Evolutionary conservation across 2,329 filamentous ascomycete species (phyloP), one percentile per base, ranked within the genome.

Genomic region (Didymellaceae sp.): DNA sequence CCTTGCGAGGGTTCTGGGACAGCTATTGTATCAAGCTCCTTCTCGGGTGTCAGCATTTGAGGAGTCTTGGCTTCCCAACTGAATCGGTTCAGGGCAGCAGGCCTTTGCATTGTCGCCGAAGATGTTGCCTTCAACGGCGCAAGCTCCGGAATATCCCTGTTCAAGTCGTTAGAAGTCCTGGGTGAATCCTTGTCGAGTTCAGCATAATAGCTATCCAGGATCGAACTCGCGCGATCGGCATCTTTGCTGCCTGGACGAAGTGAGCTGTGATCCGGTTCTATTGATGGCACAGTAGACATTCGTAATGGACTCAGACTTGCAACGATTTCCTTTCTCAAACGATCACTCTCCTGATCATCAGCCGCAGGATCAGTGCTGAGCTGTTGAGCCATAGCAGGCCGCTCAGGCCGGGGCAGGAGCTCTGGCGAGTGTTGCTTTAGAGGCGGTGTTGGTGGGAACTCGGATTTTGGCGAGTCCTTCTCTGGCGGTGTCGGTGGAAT

Each of bases 281-380:
- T 33, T 13, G 42, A 49, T 24, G 59, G 53, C 8, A 52, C 53
- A n/a, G 54, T 58, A 10, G 58, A 55, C 26, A 56, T 55, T 40
- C 56, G 57, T 10, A 76, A 67, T 0, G 86, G 69, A 30, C 51
- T 66, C 2, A 92, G 76, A 32, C 85, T 88, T 50, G 83, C 84
- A 44, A 90, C 84, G 45, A 92, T 92, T 61, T 92, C 89, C 52
- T 90, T 86, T 21, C 85, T 81, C 37, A 92, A 70, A 47, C 82
- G 79, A 58, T 92, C 89, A 62, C 83, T 91, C 62, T 91, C 88
- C 58, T 86, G 83, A 51, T 86, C 77, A 22, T 84, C 80, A 0
- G 80, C 80, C 6, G 74, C 75, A 6, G 79, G 78, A 8, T 78
- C 78, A 0, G 80, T 81, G 62, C 80, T 82, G 38, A 78, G 49